Conservation (phyloP, 2,329 filamentous ascomycete genomes). For the Capronia coronata region DNA sequence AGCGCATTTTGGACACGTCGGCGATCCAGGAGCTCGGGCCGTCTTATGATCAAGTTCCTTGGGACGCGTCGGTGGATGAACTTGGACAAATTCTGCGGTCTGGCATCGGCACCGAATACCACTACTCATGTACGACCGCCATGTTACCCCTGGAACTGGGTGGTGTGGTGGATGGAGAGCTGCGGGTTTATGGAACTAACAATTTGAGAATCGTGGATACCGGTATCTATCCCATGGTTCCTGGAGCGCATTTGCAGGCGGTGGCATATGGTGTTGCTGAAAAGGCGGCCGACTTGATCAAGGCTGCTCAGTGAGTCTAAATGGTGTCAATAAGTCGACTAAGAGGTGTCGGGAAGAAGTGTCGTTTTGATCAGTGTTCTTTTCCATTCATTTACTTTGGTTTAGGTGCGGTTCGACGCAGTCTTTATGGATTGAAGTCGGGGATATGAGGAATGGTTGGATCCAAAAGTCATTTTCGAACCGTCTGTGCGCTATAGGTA, state of each 20-base stretch:
- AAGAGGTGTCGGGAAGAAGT: too few relatives aligned
- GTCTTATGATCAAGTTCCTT: neutral
- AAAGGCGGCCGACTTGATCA: slow-evolving; percentile 24
- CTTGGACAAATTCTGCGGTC: slow-evolving; percentile 4
- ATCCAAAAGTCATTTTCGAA: too few relatives aligned
- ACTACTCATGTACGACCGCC: slow-evolving; percentile 20
- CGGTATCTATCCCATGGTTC: slow-evolving; percentile 31
- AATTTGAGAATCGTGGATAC: slow-evolving; percentile 32
- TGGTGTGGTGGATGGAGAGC: slow-evolving; percentile 34
- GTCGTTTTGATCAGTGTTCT: too few relatives aligned
- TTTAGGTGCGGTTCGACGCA: too few relatives aligned
- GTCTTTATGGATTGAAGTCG: too few relatives aligned
- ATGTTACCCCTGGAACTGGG: slow-evolving; percentile 40
- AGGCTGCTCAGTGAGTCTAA: slow-evolving; percentile 7
- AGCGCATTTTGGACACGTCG: slow-evolving; percentile 19
- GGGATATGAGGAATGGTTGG: too few relatives aligned
- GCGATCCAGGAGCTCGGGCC: slow-evolving; percentile 13
- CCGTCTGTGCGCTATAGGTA: neutral
- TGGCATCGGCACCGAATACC: slow-evolving; percentile 18
- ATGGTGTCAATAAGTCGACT: too few relatives aligned
- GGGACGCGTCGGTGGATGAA: slow-evolving; percentile 7
- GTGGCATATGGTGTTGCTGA: slow-evolving; percentile 28
- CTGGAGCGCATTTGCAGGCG: slow-evolving; percentile 36
- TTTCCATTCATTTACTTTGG: too few relatives aligned
- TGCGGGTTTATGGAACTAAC: slow-evolving; percentile 32